phyloP scores from a whole-genome alignment of 2,329 filamentous ascomycete species.

The Aspergillus versicolor region DNA sequence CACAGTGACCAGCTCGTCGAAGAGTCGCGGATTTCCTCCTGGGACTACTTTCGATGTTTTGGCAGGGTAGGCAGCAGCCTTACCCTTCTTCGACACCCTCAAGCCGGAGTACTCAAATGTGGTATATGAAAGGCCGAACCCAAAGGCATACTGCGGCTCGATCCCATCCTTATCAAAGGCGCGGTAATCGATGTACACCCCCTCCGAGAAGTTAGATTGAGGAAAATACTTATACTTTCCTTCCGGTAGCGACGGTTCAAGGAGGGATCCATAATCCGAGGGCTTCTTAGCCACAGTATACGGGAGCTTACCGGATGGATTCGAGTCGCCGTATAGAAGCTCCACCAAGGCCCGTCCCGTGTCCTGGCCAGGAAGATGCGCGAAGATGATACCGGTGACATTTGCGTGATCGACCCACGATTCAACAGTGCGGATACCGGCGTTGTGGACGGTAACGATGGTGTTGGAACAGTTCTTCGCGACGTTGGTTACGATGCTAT shows the following conservation, averaged over 20 bases:
- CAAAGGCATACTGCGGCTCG: too few relatives aligned
- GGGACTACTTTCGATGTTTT: background rate
- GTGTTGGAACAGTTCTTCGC: conserved; percentile 62
- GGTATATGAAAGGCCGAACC: too few relatives aligned
- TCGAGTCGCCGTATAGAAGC: conserved; percentile 58
- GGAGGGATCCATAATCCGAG: too few relatives aligned
- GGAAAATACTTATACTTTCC: too few relatives aligned
- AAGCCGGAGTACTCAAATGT: too few relatives aligned
- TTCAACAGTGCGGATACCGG: conserved; percentile 57
- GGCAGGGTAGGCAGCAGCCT: background rate
- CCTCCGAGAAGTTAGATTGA: too few relatives aligned
- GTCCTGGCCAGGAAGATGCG: conserved; percentile 65
- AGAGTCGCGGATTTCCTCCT: conserved; percentile 37
- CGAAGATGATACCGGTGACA: conserved; percentile 63
- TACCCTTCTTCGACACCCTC: too few relatives aligned
- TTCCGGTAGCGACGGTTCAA: too few relatives aligned
- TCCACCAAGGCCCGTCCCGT: conserved; percentile 57
- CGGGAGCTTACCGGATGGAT: conserved; percentile 59
- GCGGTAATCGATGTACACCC: too few relatives aligned
- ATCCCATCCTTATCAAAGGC: too few relatives aligned
- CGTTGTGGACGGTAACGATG: conserved; percentile 65
- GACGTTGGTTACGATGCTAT: conserved; percentile 54
- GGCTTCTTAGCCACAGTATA: conserved; percentile 59
- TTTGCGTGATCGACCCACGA: conserved; percentile 63
- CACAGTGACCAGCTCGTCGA: conserved; percentile 49